phyloP scores from a whole-genome alignment of 2,329 filamentous ascomycete genomes.

The Penicillium sp. region DNA sequence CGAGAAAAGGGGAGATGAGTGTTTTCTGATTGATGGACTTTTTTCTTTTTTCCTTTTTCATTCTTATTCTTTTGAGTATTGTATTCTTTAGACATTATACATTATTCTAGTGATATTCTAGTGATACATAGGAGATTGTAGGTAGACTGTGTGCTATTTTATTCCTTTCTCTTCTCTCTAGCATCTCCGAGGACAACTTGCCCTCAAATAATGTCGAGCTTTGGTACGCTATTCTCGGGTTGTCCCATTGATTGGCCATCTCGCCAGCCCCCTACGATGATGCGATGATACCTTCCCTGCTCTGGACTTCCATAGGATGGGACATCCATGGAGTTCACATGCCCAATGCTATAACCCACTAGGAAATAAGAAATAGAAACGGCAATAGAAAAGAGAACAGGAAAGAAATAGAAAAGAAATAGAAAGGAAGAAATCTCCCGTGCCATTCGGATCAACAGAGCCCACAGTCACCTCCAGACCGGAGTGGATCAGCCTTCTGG shows the following conservation, averaged over 20 bases:
- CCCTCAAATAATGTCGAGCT: conserved; percentile 12
- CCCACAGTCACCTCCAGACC: conserved; percentile 9
- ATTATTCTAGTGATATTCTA: too few species aligned
- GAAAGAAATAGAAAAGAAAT: too few species aligned
- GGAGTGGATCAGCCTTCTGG: not conserved
- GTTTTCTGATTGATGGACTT: not conserved
- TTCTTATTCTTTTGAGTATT: not conserved
- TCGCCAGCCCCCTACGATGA: not conserved
- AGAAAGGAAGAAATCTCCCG: not conserved
- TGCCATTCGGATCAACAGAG: not conserved
- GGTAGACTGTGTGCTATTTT: too few species aligned
- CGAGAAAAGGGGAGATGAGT: conserved; percentile 6
- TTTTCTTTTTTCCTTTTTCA: too few species aligned
- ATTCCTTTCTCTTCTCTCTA: not conserved
- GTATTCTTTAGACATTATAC: not conserved
- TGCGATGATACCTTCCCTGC: not conserved
- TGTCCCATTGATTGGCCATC: conserved; percentile 14
- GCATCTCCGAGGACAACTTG: not conserved
- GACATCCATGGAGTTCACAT: too few species aligned
- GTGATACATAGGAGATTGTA: too few species aligned
- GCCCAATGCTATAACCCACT: not conserved
- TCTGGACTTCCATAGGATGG: not conserved
- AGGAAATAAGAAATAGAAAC: too few species aligned
- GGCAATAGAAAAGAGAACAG: too few species aligned
- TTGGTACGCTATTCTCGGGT: conserved; percentile 18